A percentile compares a stretch with the other conserved stretches of the same genome.
Evolutionary conservation across 129 eudicot genomes (phyloP).

Genomic region (Helichrysum umbraculigerum): DNA sequence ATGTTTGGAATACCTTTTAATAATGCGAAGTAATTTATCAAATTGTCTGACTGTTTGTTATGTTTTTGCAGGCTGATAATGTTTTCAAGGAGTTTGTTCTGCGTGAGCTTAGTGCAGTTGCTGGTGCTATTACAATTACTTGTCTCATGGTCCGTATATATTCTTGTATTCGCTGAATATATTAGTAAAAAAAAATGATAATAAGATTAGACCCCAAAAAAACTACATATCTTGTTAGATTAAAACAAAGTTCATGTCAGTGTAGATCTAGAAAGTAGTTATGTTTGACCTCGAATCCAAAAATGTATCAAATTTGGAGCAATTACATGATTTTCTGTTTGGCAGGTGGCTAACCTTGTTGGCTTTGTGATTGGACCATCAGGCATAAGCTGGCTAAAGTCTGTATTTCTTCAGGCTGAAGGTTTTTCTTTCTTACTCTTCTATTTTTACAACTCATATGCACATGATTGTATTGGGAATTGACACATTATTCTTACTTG

Average conservation of each 20-base stretch:
- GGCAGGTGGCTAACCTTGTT: conserved; percentile 95
- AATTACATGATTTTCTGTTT: conserved; percentile 6
- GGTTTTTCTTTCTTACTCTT: conserved; percentile 42
- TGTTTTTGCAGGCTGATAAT: conserved; percentile 52
- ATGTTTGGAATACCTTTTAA: background rate
- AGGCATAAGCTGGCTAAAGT: conserved; percentile 75
- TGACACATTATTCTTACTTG: conserved; percentile 15
- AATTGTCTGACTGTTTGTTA: background rate
- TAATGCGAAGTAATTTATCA: background rate
- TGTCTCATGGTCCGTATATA: conserved; percentile 80
- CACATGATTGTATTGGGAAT: background rate
- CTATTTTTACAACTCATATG: background rate
- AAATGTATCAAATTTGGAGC: conserved; percentile 4
- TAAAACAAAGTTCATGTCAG: conserved; percentile 8
- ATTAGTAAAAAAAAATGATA: background rate
- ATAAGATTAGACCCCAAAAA: background rate
- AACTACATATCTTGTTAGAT: background rate
- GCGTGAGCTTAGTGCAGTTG: conserved; percentile 87
- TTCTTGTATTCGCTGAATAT: background rate
- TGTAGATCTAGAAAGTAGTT: background rate
- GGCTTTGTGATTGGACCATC: conserved; percentile 98
- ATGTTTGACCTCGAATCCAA: background rate
- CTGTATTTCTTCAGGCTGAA: conserved; percentile 61
- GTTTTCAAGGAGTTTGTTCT: conserved; percentile 57
- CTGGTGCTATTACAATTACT: conserved; percentile 91